These are phyloP conservation scores for Talaromyces nanjingensis DNA, from an alignment of 495 filamentous ascomycete species.

Conservation along the genomic window DNA sequence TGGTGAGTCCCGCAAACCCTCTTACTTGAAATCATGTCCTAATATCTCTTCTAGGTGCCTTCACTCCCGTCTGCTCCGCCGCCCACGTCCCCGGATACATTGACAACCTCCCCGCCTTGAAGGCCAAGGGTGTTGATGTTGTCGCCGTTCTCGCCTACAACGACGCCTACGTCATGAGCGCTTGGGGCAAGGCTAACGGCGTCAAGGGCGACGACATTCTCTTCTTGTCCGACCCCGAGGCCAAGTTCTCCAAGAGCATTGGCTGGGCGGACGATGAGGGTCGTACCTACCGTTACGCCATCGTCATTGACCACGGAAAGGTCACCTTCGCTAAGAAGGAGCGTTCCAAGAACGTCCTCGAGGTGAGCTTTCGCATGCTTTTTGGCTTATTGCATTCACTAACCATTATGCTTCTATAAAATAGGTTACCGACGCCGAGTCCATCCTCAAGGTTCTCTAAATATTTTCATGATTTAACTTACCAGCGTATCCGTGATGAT, in stretches of 20 bases:
- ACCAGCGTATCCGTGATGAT: background rate
- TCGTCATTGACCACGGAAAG: conserved; percentile 86
- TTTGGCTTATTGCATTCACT: background rate
- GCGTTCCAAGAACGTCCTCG: conserved; percentile 57
- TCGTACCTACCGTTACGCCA: conserved; percentile 73
- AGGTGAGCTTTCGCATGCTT: conserved; percentile 29
- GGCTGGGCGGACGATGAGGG: conserved; percentile 74
- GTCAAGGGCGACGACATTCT: conserved; percentile 74
- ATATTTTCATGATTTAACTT: conserved; percentile 13
- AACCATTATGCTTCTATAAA: conserved; percentile 23
- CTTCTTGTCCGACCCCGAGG: conserved; percentile 76
- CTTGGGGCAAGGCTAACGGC: conserved; percentile 90
- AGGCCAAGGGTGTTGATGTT: conserved; percentile 76
- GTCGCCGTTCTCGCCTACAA: conserved; percentile 81
- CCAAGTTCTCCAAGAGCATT: conserved; percentile 70
- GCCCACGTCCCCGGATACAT: conserved; percentile 82
- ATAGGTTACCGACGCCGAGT: conserved; percentile 67
- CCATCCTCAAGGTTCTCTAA: conserved; percentile 61
- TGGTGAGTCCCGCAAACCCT: conserved; percentile 34
- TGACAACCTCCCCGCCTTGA: conserved; percentile 60
- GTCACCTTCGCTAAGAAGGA: conserved; percentile 82
- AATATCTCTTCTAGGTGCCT: conserved; percentile 51
- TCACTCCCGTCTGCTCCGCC: conserved; percentile 87
- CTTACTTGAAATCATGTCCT: background rate
- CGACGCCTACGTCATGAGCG: conserved; percentile 85